These are phyloP conservation scores for Graphilbum sp. DNA, from an alignment of 2,329 filamentous ascomycete genomes.

Conservation along the genomic window DNA sequence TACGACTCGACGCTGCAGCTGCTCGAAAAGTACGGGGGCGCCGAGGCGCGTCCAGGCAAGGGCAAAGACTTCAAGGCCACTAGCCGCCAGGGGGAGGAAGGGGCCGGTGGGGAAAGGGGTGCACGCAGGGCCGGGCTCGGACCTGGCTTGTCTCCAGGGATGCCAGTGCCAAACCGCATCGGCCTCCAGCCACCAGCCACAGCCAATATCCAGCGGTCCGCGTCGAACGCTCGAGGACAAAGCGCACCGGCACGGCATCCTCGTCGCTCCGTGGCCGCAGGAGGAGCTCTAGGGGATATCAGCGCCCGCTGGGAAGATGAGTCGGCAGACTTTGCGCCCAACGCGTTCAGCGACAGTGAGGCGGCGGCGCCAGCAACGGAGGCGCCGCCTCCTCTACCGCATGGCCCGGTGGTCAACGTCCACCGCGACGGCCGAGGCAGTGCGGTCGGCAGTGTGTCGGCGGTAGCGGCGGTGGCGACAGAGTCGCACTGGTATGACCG, in stretches of 20 bases:
- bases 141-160: background rate
- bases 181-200: slow-evolving; percentile 41
- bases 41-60: slow-evolving; percentile 27
- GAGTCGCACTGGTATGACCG: slow-evolving; percentile 79
- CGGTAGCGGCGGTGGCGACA: slow-evolving; percentile 12
- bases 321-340: slow-evolving; percentile 56
- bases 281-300: background rate
- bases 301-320: slow-evolving; percentile 12
- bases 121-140: background rate
- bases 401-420: background rate
- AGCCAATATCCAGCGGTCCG: slow-evolving; percentile 38
- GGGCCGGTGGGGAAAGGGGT: too few species aligned
- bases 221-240: background rate
- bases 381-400: too few species aligned
- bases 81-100: slow-evolving; percentile 6
- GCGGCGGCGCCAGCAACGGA: background rate
- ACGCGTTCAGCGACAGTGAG: slow-evolving; percentile 34
- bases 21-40: slow-evolving; percentile 81
- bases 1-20: slow-evolving; percentile 90
- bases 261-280: too few species aligned
- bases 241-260: too few species aligned
- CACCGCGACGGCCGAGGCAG: background rate
- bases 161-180: slow-evolving; percentile 21
- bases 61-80: background rate
- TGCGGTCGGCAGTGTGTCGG: background rate